Base-by-base conservation (phyloP, 1,284 basidiomycete genomes). In the Boletus austroedulis region DNA sequence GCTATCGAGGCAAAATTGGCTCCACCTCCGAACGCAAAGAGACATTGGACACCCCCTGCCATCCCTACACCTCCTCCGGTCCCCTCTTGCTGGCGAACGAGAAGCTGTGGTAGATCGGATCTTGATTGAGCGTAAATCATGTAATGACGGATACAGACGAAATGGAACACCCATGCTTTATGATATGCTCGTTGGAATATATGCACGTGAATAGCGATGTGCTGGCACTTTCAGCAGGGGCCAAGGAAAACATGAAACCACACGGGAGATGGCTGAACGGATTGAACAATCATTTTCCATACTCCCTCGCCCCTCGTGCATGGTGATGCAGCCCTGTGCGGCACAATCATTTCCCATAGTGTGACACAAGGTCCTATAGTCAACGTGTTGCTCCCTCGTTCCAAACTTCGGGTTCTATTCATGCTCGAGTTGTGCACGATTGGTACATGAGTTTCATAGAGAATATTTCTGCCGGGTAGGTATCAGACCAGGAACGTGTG, bases 71-170 rank as follows among this genome's bases (percentile, higher is more conserved):
- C 41, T 2, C 36, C 36, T 29, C 36, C 49, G n/a, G 8, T 41
- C 29, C 45, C 45, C 28, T 31, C 29, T 21, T 48, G 34, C 32
- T 54, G 53, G 53, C 12, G n/a, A 15, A 44, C 17, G 10, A 12
- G 21, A 23, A 29, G 26, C 44, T 53, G 44, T 4, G 2, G n/a
- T n/a, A 5, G 15, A 49, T 11, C 21, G 24, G 46, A 49, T 41
- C 17, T 32, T 11, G 36, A 41, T 11, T 44, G 31, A 55, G 31
- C 15, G 24, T 34, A 28, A 32, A 41, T 41, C 24, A 34, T 26
- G 24, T 55, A 50, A 29, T 49, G 38, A 24, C 14, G 47, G 19
- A 50, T 50, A 55, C 54, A 55, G 29, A 50, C 29, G 54, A 50
- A 44, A 55, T 49, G 47, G 40, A 49, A 44, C 26, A 26, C 24